Evolutionary conservation across 768 basidiomycete species (phyloP), one percentile per base, ranked within the genome.

Genomic region (Phlebiopsis flavidoalba): DNA sequence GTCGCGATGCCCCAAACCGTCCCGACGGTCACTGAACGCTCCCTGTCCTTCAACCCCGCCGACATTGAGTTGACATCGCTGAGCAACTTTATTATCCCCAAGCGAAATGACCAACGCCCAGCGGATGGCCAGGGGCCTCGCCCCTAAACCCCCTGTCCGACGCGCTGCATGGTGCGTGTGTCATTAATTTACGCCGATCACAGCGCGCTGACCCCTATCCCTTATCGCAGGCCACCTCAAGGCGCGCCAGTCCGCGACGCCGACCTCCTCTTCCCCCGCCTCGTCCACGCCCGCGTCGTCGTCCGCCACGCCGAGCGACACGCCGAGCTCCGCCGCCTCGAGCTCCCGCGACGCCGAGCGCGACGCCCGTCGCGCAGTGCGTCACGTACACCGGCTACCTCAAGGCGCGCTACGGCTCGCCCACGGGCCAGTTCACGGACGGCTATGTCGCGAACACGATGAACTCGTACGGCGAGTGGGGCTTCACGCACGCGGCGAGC

Each of bases 51-150:
- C 50, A 55, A 55, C 40, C 54, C 54, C 36, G n/a, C 45, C 19
- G n/a, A 8, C 19, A 6, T 49, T 47, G 15, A 31, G 3, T 17
- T 59, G 10, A 15, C 21, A 10, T 15, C 58, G 14, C 12, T 37
- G 33, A 43, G 12, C 31, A 31, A 31, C 26, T 3, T 19, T 14
- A 17, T 56, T 36, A 17, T 36, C 4, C 58, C 48, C 12, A 59
- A 52, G 49, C 11, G 58, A n/a, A n/a, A 59, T 59, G 58, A 59
- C 58, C 21, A 59, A 59, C 36, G 58, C 48, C n/a, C 15, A 59
- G 49, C 19, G 58, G 15, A 4, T 59, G 49, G 58, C 58, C 7
- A 37, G 49, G 14, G 58, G 58, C 7, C 24, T 59, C 31, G 35
- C 58, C 1, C 58, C 24, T 2, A 51, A 43, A 7, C n/a, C 33